Conservation (phyloP, 805 yeast genomes). For the Teunomyces funiuensis region DNA sequence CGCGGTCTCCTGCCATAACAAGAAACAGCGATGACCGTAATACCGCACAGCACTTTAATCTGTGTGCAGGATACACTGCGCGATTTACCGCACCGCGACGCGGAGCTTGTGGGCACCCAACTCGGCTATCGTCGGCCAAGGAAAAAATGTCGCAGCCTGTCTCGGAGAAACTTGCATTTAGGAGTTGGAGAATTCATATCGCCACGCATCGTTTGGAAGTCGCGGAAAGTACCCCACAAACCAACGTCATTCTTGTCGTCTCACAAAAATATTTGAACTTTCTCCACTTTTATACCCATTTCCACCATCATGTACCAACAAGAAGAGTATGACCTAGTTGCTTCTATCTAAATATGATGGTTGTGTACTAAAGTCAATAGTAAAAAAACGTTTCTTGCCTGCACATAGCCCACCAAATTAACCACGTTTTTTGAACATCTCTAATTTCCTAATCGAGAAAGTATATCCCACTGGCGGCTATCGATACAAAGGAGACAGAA, state of each 20-base stretch:
- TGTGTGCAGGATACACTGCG: not conserved
- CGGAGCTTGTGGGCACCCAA: not conserved
- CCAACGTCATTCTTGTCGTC: too few relatives aligned
- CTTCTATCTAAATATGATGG: too few relatives aligned
- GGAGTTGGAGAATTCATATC: not conserved
- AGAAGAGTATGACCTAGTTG: too few relatives aligned
- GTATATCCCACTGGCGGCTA: not conserved
- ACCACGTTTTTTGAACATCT: slow-evolving; percentile 4
- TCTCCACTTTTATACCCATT: too few relatives aligned
- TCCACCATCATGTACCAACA: too few relatives aligned
- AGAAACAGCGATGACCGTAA: not conserved
- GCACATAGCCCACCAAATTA: not conserved
- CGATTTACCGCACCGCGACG: not conserved
- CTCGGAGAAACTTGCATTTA: slow-evolving; percentile 5
- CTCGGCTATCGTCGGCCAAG: not conserved
- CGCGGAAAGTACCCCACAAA: too few relatives aligned
- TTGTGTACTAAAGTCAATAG: too few relatives aligned
- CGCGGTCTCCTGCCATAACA: slow-evolving; percentile 2
- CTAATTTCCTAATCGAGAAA: slow-evolving; percentile 2
- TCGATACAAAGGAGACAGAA: not conserved
- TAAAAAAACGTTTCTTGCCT: not conserved
- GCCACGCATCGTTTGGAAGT: not conserved
- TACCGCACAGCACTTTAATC: not conserved
- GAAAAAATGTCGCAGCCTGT: slow-evolving; percentile 1
- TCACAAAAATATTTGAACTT: too few relatives aligned